Base-by-base conservation (phyloP, 2,329 filamentous ascomycete species). In the Curvularia lunata region DNA sequence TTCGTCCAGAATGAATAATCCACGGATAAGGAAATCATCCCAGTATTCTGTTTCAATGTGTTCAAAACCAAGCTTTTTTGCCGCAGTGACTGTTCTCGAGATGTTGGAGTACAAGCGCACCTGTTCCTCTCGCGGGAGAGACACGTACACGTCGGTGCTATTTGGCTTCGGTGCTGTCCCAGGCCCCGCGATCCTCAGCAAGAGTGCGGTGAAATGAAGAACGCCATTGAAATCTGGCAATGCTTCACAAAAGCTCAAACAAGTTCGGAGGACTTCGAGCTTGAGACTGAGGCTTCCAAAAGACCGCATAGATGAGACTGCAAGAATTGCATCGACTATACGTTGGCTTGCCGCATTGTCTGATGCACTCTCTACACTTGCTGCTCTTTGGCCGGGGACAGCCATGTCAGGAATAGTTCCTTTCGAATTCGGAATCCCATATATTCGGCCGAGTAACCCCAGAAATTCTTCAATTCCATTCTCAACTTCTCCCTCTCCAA, bases 11-110 rank as follows among this genome's bases (percentile, higher is more conserved):
- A 92, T 86, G 42, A 96, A 80, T 53, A 66, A 96, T 81, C 62
- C 87, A 87, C 95, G 88, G 46, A 99, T 84, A 8, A 99, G 81
- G 67, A 98, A 98, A 70, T 97, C 92, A 74, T 99, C 95, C 95
- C 95, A 99, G 73, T 97, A 99, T 66, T 95, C 90, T 5, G 92
- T 92, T 51, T 87, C 84, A 41, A 94, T 77, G 54, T 89, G 79
- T 5, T 84, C 80, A 27, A 92, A 79, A 0, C 92, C 92, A 25
- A 97, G 78, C 58, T 90, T 88, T 59, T 85, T 86, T 0, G 91
- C 89, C n/a, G 95, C 86, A 30, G 83, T 86, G 28, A 93, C 86
- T 0, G 93, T 97, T 61, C 94, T 90, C 34, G 88, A 86, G 58
- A 99, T 93, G 66, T 94, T 97, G 43, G 90, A 91, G 46, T 88